Evolutionary conservation across 306 rosid genomes (phyloP).

Genomic region (Abrus precatorius): DNA sequence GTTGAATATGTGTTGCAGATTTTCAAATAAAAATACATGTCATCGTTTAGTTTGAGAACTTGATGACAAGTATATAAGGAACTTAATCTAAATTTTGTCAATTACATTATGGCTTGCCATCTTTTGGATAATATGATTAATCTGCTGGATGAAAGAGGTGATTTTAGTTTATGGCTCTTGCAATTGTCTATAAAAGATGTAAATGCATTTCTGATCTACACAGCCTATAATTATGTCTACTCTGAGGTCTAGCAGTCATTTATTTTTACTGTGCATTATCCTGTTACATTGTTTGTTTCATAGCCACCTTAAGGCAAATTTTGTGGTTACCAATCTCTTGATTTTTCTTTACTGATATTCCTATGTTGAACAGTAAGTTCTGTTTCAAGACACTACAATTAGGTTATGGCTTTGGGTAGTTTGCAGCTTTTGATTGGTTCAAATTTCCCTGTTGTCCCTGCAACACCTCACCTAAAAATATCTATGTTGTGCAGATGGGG

Average conservation of each 20-base stretch:
- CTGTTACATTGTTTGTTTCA: neutral
- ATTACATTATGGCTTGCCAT: neutral
- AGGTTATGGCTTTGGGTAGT: neutral
- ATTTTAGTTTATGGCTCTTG: conserved; percentile 3
- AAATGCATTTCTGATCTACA: neutral
- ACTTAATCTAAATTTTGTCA: no score
- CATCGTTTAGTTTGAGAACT: no score
- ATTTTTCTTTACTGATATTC: conserved; percentile 23
- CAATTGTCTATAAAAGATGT: neutral
- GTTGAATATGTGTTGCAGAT: no score
- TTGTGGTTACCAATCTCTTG: neutral
- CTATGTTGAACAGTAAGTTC: conserved; percentile 18
- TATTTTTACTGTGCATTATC: neutral
- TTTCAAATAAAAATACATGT: no score
- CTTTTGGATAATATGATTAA: neutral
- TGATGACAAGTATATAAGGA: no score
- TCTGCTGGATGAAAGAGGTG: conserved; percentile 10
- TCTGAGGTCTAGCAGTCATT: neutral
- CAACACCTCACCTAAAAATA: neutral
- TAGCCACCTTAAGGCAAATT: neutral
- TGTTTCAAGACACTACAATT: conserved; percentile 16
- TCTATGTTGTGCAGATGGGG: neutral
- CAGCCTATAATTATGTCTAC: conserved; percentile 2
- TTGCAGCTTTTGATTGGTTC: neutral
- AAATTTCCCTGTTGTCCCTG: conserved; percentile 16